phyloP scores from a whole-genome alignment of 1,284 basidiomycete species.

The Testicularia cyperi region DNA sequence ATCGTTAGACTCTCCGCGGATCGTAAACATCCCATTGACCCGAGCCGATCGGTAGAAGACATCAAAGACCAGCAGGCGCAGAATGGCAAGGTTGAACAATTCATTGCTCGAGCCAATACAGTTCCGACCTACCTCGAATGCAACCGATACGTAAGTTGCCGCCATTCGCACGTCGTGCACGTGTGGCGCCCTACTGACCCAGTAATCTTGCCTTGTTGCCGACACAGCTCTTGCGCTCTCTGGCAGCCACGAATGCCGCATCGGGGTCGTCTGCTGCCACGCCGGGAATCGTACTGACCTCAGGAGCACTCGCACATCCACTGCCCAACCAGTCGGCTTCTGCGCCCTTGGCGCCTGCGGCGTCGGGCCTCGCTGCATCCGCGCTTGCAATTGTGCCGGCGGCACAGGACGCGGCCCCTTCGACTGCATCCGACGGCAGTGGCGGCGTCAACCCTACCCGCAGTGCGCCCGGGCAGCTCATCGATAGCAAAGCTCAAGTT shows the following conservation, averaged over 20 bases:
- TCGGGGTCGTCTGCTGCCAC: neutral
- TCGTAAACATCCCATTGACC: slow-evolving; percentile 29
- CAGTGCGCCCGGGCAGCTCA: slow-evolving; percentile 45
- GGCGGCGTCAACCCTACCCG: slow-evolving; percentile 62
- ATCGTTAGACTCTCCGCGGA: slow-evolving; percentile 29
- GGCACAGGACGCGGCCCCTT: too few relatives aligned
- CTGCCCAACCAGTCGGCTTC: slow-evolving; percentile 23
- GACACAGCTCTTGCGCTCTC: slow-evolving; percentile 20
- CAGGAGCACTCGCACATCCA: slow-evolving; percentile 30
- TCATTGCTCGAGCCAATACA: slow-evolving; percentile 79
- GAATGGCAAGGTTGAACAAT: slow-evolving; percentile 62
- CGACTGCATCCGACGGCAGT: too few relatives aligned
- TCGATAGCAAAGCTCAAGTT: slow-evolving; percentile 79
- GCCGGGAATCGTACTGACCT: too few relatives aligned
- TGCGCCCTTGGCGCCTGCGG: neutral
- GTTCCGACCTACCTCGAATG: slow-evolving; percentile 77
- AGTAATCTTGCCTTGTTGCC: neutral
- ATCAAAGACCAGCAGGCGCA: slow-evolving; percentile 22
- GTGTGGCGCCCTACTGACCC: too few relatives aligned
- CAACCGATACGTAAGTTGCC: slow-evolving; percentile 70
- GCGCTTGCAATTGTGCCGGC: too few relatives aligned
- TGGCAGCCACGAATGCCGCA: slow-evolving; percentile 7
- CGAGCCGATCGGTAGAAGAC: slow-evolving; percentile 18
- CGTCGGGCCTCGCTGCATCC: neutral
- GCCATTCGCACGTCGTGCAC: too few relatives aligned